Evolutionary conservation across 441 rosid genomes (phyloP).

Genomic region (Erodium chrysanthum): DNA sequence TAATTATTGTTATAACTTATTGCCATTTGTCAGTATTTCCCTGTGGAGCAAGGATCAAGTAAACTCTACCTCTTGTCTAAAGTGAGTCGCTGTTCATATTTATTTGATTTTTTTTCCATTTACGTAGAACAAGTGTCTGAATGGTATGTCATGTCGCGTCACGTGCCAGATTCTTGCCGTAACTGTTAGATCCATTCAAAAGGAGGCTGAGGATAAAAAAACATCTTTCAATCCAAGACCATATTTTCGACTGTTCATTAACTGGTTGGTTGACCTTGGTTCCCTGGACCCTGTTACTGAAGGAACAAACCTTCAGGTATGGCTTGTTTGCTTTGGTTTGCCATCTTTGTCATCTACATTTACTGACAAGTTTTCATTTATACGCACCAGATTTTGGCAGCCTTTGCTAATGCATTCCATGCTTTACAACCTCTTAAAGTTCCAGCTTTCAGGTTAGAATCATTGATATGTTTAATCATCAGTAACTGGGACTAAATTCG

Average conservation of each 20-base stretch:
- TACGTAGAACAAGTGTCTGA: background rate
- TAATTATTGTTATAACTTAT: slow-evolving; percentile 8
- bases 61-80: slow-evolving; percentile 57
- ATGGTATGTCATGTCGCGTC: slow-evolving; percentile 15
- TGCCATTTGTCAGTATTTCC: slow-evolving; percentile 27
- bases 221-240: slow-evolving; percentile 80
- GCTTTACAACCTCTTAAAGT: slow-evolving; percentile 80
- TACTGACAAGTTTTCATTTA: slow-evolving; percentile 14
- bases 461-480: slow-evolving; percentile 14
- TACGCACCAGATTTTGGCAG: slow-evolving; percentile 57
- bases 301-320: slow-evolving; percentile 75
- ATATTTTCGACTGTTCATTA: slow-evolving; percentile 83
- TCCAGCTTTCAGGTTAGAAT: slow-evolving; percentile 83
- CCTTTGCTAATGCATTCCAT: slow-evolving; percentile 85
- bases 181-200: slow-evolving; percentile 70
- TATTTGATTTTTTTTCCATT: background rate
- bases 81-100: slow-evolving; percentile 28
- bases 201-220: slow-evolving; percentile 84
- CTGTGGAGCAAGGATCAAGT: slow-evolving; percentile 70
- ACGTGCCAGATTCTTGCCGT: slow-evolving; percentile 58
- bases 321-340: slow-evolving; percentile 14
- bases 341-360: background rate
- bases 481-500: background rate
- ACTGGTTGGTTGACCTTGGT: slow-evolving; percentile 73
- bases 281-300: slow-evolving; percentile 58